Evolutionary conservation across 2,329 filamentous ascomycete species (phyloP).

Genomic region (Paecilomyces sp.): DNA sequence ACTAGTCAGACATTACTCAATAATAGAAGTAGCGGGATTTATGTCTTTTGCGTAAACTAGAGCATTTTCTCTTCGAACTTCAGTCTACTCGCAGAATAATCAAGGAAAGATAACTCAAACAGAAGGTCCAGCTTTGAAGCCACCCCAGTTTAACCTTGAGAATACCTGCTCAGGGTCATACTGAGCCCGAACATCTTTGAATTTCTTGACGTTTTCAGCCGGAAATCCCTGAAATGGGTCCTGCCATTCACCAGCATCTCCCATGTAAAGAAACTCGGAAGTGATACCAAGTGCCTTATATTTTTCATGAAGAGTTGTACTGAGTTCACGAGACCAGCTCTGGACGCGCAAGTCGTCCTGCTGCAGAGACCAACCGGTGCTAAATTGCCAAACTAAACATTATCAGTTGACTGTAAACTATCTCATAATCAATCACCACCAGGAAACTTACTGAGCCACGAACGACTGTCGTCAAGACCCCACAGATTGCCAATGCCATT

Average conservation of each 20-base stretch:
- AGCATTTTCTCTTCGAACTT: too few species aligned
- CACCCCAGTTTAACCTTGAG: conserved; percentile 27
- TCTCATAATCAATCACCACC: too few species aligned
- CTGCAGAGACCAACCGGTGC: conserved; percentile 29
- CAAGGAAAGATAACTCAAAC: too few species aligned
- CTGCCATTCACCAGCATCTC: conserved; percentile 32
- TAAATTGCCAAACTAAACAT: conserved; percentile 30
- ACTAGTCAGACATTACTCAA: too few species aligned
- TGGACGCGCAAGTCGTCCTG: conserved; percentile 30
- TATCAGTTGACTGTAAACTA: too few species aligned
- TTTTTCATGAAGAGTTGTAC: conserved; percentile 21
- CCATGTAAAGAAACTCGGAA: conserved; percentile 31
- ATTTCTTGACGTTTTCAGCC: conserved; percentile 23
- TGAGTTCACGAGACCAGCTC: conserved; percentile 21
- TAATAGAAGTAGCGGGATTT: too few species aligned
- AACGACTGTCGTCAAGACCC: conserved; percentile 15
- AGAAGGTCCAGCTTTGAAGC: conserved; percentile 17
- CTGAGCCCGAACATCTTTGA: conserved; percentile 19
- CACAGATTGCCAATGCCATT: conserved; percentile 35
- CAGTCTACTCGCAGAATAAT: too few species aligned
- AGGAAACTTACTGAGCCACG: too few species aligned
- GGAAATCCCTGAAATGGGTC: conserved; percentile 28
- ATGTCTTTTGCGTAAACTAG: too few species aligned
- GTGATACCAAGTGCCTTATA: conserved; percentile 24
- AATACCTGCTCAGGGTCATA: conserved; percentile 29